Percentiles rank a stretch among this genome's conserved stretches.
Conservation (phyloP, 371 early-diverging fungal species). For the Fennellomyces sp. region DNA sequence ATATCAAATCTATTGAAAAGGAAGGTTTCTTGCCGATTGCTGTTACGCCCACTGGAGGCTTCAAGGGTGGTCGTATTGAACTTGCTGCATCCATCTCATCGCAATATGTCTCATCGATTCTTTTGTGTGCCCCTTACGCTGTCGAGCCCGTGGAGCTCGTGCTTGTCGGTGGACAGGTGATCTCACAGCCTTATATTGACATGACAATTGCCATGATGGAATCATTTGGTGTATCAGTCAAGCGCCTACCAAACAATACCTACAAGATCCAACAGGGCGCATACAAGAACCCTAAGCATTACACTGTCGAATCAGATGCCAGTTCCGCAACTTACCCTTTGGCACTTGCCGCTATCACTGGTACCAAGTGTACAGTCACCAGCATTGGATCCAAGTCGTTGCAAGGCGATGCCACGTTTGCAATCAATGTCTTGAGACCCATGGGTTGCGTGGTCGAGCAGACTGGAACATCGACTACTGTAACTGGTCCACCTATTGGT, state of each 20-base stretch:
- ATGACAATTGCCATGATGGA: conserved; percentile 98
- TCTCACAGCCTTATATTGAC: conserved; percentile 97
- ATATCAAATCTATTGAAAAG: conserved; percentile 77
- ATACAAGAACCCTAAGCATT: conserved; percentile 82
- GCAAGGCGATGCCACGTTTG: conserved; percentile 93
- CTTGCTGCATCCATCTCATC: conserved; percentile 93
- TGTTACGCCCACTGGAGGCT: conserved; percentile 75
- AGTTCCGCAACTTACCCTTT: conserved; percentile 97
- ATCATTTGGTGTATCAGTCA: conserved; percentile 87
- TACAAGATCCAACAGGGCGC: conserved; percentile 80
- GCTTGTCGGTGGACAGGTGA: conserved; percentile 91
- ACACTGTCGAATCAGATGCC: conserved; percentile 96
- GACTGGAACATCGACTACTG: conserved; percentile 86
- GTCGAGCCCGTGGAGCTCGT: conserved; percentile 77
- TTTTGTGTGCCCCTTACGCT: conserved; percentile 96
- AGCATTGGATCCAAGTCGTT: conserved; percentile 90
- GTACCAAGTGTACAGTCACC: conserved; percentile 83
- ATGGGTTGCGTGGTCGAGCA: conserved; percentile 93
- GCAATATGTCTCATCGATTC: conserved; percentile 96
- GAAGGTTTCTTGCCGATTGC: conserved; percentile 89
- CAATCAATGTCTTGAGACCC: conserved; percentile 86
- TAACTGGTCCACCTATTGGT: conserved; percentile 84
- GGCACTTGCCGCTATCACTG: conserved; percentile 97
- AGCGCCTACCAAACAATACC: conserved; percentile 74
- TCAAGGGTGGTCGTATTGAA: conserved; percentile 88